Conservation (phyloP, 2,329 filamentous ascomycete genomes). For the Penicillium freii region DNA sequence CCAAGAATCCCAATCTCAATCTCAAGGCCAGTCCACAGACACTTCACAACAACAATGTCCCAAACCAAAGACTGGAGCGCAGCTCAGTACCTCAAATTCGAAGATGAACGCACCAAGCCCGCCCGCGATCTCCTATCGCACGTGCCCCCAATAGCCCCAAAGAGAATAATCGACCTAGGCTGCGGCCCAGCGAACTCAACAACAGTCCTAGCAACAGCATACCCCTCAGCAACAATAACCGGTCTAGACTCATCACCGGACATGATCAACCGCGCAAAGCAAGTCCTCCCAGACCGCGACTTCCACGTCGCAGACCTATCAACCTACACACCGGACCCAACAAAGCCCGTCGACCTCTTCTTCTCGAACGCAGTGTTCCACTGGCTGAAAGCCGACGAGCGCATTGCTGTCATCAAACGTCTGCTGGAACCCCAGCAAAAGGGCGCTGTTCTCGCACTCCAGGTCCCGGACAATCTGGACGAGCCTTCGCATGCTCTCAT, state of each 20-base stretch:
- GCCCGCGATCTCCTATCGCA: conserved; percentile 54
- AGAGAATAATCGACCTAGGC: conserved; percentile 56
- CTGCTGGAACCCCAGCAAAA: conserved; percentile 43
- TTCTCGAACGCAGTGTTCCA: conserved; percentile 61
- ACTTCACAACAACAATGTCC: conserved; percentile 4
- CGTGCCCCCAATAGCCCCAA: conserved; percentile 43
- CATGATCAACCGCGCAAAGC: conserved; percentile 54
- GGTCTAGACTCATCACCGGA: conserved; percentile 57
- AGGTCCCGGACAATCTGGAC: conserved; percentile 53
- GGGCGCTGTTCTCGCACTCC: conserved; percentile 55
- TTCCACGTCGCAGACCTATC: conserved; percentile 51
- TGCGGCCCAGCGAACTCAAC: conserved; percentile 63
- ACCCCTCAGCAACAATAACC: conserved; percentile 47
- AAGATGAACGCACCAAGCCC: conserved; percentile 53
- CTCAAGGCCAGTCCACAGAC: not conserved
- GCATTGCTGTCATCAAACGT: conserved; percentile 47
- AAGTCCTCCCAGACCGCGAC: conserved; percentile 40
- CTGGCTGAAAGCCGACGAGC: conserved; percentile 50
- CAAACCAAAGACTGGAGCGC: conserved; percentile 52
- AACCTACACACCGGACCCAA: conserved; percentile 36
- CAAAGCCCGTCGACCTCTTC: conserved; percentile 44
- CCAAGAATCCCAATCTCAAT: not conserved
- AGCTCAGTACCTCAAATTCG: conserved; percentile 57
- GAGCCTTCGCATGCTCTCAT: conserved; percentile 54
- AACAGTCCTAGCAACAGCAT: conserved; percentile 47